Percentiles rank a stretch among this genome's conserved stretches.
Conservation (phyloP, 2,329 filamentous ascomycete genomes). For the Aspergillus viridinutans region DNA sequence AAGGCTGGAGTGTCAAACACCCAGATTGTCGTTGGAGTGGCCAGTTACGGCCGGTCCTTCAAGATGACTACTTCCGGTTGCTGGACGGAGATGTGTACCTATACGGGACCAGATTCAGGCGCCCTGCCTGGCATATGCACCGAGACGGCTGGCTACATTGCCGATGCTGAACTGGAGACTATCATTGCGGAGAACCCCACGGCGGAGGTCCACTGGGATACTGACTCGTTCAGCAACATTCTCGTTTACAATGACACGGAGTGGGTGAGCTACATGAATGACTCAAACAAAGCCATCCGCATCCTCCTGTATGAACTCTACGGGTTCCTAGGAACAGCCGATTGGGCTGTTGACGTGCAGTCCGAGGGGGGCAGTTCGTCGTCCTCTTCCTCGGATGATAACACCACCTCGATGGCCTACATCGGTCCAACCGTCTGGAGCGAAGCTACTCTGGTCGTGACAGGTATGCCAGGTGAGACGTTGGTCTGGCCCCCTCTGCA, state of each 20-base stretch:
- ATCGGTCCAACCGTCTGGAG: not conserved
- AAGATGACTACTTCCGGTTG: slow-evolving; percentile 27
- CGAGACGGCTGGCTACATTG: slow-evolving; percentile 32
- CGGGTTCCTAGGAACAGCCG: not conserved
- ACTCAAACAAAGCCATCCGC: slow-evolving; percentile 1
- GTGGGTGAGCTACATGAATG: slow-evolving; percentile 8
- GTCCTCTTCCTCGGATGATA: too few relatives aligned
- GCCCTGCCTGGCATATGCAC: slow-evolving; percentile 34
- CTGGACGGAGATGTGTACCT: slow-evolving; percentile 27
- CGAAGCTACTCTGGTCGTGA: not conserved
- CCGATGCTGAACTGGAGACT: slow-evolving; percentile 26
- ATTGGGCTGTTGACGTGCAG: slow-evolving; percentile 1
- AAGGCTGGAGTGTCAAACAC: slow-evolving; percentile 10
- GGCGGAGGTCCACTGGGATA: too few relatives aligned
- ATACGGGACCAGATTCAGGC: slow-evolving; percentile 24
- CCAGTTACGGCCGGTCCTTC: slow-evolving; percentile 33
- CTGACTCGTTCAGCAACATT: not conserved
- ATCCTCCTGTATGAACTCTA: slow-evolving; percentile 1
- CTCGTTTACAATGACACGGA: slow-evolving; percentile 5
- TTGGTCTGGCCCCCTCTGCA: not conserved
- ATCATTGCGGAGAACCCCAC: too few relatives aligned
- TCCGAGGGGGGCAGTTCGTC: not conserved
- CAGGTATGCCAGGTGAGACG: not conserved
- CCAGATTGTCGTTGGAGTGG: slow-evolving; percentile 28
- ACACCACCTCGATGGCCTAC: not conserved